phyloP scores from a whole-genome alignment of 1,284 basidiomycete genomes.

The Heliocybe sulcata region DNA sequence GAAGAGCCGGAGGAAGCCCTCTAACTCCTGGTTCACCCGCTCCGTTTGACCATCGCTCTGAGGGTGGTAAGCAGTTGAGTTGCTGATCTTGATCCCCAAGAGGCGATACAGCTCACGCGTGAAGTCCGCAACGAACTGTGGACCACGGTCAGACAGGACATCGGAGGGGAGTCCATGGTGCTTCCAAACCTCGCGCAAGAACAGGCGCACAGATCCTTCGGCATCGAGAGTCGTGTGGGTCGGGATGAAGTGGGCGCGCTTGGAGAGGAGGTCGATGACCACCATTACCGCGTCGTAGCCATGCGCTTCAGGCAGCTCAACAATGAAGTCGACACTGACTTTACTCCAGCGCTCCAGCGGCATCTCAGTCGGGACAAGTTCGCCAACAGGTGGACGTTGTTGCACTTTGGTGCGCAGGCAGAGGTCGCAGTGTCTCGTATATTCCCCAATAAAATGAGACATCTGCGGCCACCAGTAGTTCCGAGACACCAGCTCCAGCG shows the following conservation, averaged over 20 bases:
- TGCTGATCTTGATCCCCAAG: not conserved
- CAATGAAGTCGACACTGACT: slow-evolving; percentile 12
- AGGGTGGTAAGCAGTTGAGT: slow-evolving; percentile 25
- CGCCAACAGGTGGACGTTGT: not conserved
- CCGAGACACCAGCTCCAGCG: slow-evolving; percentile 6
- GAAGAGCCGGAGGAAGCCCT: slow-evolving; percentile 27
- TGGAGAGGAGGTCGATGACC: slow-evolving; percentile 12
- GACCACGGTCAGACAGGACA: slow-evolving; percentile 18
- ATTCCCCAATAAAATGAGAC: not conserved
- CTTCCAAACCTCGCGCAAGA: slow-evolving; percentile 11
- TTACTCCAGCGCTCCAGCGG: slow-evolving; percentile 8
- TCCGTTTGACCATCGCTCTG: slow-evolving; percentile 39
- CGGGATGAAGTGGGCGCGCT: slow-evolving; percentile 10
- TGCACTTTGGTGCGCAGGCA: slow-evolving; percentile 10
- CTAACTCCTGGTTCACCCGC: slow-evolving; percentile 29
- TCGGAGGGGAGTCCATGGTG: slow-evolving; percentile 13
- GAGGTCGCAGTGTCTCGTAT: slow-evolving; percentile 5
- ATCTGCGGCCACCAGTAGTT: slow-evolving; percentile 15
- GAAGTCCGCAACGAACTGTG: slow-evolving; percentile 13
- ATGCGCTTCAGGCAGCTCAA: slow-evolving; percentile 4
- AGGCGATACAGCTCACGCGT: not conserved
- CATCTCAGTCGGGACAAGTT: not conserved
- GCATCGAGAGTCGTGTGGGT: slow-evolving; percentile 11
- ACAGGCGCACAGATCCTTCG: slow-evolving; percentile 5
- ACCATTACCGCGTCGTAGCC: slow-evolving; percentile 14